A percentile compares a stretch with the other conserved stretches of the same genome.
Conservation (phyloP, 768 basidiomycete genomes). For the Harrya chromipes region DNA sequence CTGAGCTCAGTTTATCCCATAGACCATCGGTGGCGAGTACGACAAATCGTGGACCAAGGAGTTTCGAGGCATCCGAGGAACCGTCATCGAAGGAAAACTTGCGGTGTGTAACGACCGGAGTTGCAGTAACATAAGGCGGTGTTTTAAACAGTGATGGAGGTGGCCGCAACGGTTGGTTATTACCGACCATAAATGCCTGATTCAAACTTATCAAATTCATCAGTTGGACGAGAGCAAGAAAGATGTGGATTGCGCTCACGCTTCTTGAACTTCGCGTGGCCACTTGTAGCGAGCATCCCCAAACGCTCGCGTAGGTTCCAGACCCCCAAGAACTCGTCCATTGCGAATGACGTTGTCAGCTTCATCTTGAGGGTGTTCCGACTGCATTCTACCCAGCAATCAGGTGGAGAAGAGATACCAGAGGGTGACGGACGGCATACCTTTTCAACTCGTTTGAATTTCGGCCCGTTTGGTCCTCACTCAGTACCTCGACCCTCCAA, state of each 20-base stretch:
- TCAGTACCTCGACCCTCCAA: slow-evolving; percentile 94
- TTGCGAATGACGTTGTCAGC: slow-evolving; percentile 66
- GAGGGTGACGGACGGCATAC: slow-evolving; percentile 39
- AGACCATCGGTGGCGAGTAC: slow-evolving; percentile 88
- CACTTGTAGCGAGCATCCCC: slow-evolving; percentile 92
- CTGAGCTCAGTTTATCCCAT: slow-evolving; percentile 73
- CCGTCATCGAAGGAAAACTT: slow-evolving; percentile 52
- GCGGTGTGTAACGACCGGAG: slow-evolving; percentile 78
- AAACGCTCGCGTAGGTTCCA: slow-evolving; percentile 85
- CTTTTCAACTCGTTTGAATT: slow-evolving; percentile 82
- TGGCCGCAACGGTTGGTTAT: slow-evolving; percentile 53
- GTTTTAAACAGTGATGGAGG: slow-evolving; percentile 69
- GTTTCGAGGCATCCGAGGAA: slow-evolving; percentile 19
- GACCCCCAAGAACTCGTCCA: slow-evolving; percentile 82
- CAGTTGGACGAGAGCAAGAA: neutral
- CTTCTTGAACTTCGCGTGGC: slow-evolving; percentile 67
- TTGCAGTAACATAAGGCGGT: slow-evolving; percentile 89
- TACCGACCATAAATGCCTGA: slow-evolving; percentile 65
- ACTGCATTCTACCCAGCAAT: slow-evolving; percentile 53
- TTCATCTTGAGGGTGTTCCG: slow-evolving; percentile 81
- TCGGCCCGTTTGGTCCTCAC: slow-evolving; percentile 94
- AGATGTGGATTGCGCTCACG: slow-evolving; percentile 41
- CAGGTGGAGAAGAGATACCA: neutral
- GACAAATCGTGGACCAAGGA: slow-evolving; percentile 56
- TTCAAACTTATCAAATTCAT: slow-evolving; percentile 42